phyloP scores from a whole-genome alignment of 495 filamentous ascomycete genomes.

The Staphylotrichum longicolle region DNA sequence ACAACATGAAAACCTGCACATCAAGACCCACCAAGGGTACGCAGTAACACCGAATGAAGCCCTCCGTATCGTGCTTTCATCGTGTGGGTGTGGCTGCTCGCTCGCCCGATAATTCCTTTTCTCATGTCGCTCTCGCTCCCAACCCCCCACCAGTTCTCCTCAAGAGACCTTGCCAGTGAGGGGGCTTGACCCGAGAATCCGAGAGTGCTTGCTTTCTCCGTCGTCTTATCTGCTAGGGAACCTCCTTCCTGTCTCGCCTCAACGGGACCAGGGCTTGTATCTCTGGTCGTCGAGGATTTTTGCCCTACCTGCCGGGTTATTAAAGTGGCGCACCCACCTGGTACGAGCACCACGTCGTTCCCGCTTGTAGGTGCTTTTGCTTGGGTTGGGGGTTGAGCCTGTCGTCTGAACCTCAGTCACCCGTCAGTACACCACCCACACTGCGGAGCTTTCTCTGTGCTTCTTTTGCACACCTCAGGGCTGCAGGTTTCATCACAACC shows the following conservation, averaged over 20 bases:
- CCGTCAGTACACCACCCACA: not conserved
- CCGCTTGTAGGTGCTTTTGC: too few relatives aligned
- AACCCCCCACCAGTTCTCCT: not conserved
- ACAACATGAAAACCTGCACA: slow-evolving; percentile 2
- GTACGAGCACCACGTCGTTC: too few relatives aligned
- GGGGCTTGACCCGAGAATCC: not conserved
- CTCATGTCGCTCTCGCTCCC: not conserved
- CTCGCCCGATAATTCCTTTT: not conserved
- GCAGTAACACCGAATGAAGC: slow-evolving; percentile 8
- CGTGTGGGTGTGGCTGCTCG: not conserved
- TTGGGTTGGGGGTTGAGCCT: too few relatives aligned
- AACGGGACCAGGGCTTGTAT: too few relatives aligned
- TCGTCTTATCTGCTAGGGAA: not conserved
- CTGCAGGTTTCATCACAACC: not conserved
- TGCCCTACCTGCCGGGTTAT: too few relatives aligned
- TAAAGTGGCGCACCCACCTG: too few relatives aligned
- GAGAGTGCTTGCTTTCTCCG: not conserved
- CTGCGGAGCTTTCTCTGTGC: not conserved
- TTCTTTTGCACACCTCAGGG: too few relatives aligned
- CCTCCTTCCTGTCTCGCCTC: too few relatives aligned
- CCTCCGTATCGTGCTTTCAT: slow-evolving; percentile 7
- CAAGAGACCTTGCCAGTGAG: too few relatives aligned
- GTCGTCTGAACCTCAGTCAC: not conserved
- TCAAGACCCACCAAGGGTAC: slow-evolving; percentile 7
- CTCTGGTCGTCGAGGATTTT: too few relatives aligned